A percentile compares a stretch with the other conserved stretches of the same genome.
Conservation (phyloP, 176 grass and related monocot species). For the Neostapfia colusana region DNA sequence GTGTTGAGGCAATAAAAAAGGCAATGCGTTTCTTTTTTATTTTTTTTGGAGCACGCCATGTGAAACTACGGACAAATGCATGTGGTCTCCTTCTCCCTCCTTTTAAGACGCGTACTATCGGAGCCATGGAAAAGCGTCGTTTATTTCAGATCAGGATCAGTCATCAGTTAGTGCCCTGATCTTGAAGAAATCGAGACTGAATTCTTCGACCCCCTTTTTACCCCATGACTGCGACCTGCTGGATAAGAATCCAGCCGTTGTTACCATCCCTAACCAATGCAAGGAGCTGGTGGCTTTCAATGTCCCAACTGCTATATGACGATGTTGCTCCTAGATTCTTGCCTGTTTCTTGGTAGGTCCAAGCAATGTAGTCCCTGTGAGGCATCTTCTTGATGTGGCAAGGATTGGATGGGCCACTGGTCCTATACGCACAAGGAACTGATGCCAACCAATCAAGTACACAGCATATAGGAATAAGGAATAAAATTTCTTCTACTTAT, state of each 20-base stretch:
- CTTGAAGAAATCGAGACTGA: conserved; percentile 25
- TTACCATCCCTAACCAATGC: conserved; percentile 2
- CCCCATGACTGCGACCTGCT: neutral
- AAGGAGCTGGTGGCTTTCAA: neutral
- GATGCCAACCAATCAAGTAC: conserved; percentile 8
- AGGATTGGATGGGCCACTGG: conserved; percentile 30
- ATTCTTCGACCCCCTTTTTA: neutral
- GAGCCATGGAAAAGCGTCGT: conserved; percentile 25
- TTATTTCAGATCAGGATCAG: conserved; percentile 13
- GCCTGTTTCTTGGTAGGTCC: conserved; percentile 30
- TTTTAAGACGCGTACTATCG: conserved; percentile 21
- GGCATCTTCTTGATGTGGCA: conserved; percentile 35
- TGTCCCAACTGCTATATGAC: neutral
- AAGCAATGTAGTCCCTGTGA: conserved; percentile 16
- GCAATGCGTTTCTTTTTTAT: no score
- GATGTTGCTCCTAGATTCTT: conserved; percentile 22
- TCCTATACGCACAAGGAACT: conserved; percentile 14
- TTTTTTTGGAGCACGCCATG: conserved; percentile 34
- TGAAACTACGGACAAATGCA: conserved; percentile 52
- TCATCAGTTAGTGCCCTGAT: neutral
- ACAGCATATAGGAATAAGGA: neutral
- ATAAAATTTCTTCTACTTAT: neutral
- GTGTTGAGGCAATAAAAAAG: neutral
- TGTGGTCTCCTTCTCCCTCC: conserved; percentile 42
- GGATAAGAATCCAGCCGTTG: conserved; percentile 4